Conservation (phyloP, 805 yeast genomes). For the Saccharomycopsis malanga region DNA sequence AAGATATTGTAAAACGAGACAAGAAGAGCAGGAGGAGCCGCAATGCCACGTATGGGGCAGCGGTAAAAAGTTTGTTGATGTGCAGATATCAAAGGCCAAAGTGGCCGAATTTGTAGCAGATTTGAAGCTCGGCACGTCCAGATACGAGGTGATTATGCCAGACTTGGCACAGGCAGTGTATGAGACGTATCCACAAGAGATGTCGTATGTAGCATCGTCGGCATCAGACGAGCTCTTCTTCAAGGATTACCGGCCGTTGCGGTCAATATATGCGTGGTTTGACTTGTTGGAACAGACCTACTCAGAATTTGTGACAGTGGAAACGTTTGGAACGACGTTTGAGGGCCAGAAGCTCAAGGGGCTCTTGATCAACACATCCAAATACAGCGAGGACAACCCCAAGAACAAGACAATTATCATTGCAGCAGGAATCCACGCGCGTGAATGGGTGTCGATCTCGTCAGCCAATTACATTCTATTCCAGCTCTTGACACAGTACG, state of each 20-base stretch:
- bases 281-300: slow-evolving; percentile 52
- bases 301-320: slow-evolving; percentile 56
- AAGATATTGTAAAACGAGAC: too few relatives aligned
- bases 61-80: slow-evolving; percentile 40
- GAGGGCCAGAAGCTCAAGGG: slow-evolving; percentile 70
- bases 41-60: slow-evolving; percentile 41
- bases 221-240: slow-evolving; percentile 42
- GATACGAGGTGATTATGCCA: slow-evolving; percentile 19
- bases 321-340: slow-evolving; percentile 64
- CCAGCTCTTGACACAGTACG: slow-evolving; percentile 42
- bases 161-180: slow-evolving; percentile 26
- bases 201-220: background rate
- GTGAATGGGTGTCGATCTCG: slow-evolving; percentile 83
- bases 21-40: too few relatives aligned
- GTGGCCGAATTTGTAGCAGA: background rate
- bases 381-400: slow-evolving; percentile 30
- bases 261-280: slow-evolving; percentile 67
- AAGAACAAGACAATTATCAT: slow-evolving; percentile 61
- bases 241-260: slow-evolving; percentile 58
- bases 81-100: slow-evolving; percentile 27
- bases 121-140: background rate
- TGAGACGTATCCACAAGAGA: slow-evolving; percentile 3
- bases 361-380: slow-evolving; percentile 51
- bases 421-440: slow-evolving; percentile 80
- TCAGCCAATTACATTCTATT: slow-evolving; percentile 53